Percentiles rank a stretch among this genome's conserved stretches.
These are phyloP conservation scores for Nitzschia putrida DNA, from an alignment of 108 stramenopile species.

Conservation along the genomic window DNA sequence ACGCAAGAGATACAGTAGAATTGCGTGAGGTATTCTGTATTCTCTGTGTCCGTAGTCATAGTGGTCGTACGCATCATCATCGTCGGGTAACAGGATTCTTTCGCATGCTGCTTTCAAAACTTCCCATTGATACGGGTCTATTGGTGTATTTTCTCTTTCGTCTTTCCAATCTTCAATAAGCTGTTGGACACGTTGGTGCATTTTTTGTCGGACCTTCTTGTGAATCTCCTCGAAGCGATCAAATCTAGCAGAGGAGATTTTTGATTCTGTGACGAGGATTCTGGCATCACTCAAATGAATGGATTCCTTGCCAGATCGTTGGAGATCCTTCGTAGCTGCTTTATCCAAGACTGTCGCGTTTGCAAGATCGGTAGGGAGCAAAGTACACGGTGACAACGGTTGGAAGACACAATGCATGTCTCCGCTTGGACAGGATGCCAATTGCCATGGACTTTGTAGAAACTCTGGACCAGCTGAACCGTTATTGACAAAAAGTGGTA, in stretches of 20 bases:
- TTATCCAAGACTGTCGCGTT: constrained; percentile 6
- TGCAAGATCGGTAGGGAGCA: constrained; percentile 15
- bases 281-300: background rate
- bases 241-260: background rate
- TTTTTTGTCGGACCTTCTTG: background rate
- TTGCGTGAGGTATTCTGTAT: constrained; percentile 2
- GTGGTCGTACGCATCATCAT: background rate
- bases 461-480: background rate
- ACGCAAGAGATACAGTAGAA: constrained; percentile 20
- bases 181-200: background rate
- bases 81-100: background rate
- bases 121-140: background rate
- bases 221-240: background rate
- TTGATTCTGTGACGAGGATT: constrained; percentile 4
- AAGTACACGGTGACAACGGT: constrained; percentile 28
- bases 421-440: constrained; percentile 18
- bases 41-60: background rate
- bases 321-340: background rate
- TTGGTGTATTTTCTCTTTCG: background rate
- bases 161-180: constrained; percentile 22
- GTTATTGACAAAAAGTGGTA: constrained; percentile 21
- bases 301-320: background rate
- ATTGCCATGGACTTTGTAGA: constrained; percentile 16
- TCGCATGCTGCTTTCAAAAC: constrained; percentile 3
- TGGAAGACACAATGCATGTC: constrained; percentile 31